Base-by-base conservation (phyloP, 768 basidiomycete species). In the Auriscalpium orientale region DNA sequence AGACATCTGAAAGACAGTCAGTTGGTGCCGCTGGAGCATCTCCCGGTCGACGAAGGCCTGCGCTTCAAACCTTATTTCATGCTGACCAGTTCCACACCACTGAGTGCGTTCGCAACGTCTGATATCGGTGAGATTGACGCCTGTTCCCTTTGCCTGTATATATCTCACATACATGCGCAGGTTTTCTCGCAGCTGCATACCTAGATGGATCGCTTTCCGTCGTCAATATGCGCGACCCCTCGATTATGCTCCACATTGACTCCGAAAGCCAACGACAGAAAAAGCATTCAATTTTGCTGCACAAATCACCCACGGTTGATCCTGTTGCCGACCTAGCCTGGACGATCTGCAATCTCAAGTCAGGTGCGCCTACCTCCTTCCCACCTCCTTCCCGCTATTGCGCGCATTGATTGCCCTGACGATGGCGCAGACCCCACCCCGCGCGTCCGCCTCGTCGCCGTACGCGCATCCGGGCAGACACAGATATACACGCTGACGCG, bases 171-270 rank as follows among this genome's bases (percentile, higher is more conserved):
- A 46, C 45, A 18, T 46, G 37, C 8, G 46, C 58, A 91, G 91
- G 89, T 5, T 91, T 95, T 68, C 68, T 91, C 46, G 89, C 91
- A 2, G 76, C 84, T 3, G 82, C 85, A 3, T 91, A 87, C 66
- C 65, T 68, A 6, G 78, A 80, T 49, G 83, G 82, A 1, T 72
- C 78, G 2, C 55, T 95, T 20, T 70, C 79, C 36, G 71, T 93
- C 35, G 66, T 93, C 16, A 87, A 94, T 64, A 76, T 92, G 77
- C 78, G 89, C 21, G 86, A 82, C 1, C 90, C 91, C 1, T 76
- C 77, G 12, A 71, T 92, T 11, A 77, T 92, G 11, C 70, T 87
- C 1, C 75, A 82, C 28, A 75, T 74, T 61, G 64, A 60, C 15
- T 64, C 68, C 59, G 73, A 66, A 49, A 74, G 66, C 54, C 73